Evolutionary conservation across 345 rosid genomes (phyloP), one percentile per base, ranked within the genome.

Genomic region (Geranium rotundifolium): DNA sequence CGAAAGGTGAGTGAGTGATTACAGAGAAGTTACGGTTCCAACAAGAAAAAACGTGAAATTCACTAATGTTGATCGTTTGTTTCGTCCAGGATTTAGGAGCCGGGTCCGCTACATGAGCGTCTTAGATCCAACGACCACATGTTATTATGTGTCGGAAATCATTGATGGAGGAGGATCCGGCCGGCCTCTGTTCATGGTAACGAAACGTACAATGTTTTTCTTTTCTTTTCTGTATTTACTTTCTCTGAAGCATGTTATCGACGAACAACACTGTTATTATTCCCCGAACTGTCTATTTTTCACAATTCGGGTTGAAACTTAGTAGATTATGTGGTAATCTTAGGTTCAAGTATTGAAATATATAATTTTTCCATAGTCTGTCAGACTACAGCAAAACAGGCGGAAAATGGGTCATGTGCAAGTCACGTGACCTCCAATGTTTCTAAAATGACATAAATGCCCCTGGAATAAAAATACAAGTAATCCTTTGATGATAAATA

Each of bases 141-240:
- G 82, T 61, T 82, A 76, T 79, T 90, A 95, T 76, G 66, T 88
- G 65, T 95, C 99, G 10, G 95, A 95, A 85, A 95, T 95, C 71
- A 64, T 90, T 70, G 89, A 88, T 75, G 85, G 86, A 52, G 95
- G 85, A 71, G 75, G 67, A 66, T 34, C 41, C 10, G 68, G 73
- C 61, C 75, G 86, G 57, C 97, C 96, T 23, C 72, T 95, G 58
- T 95, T 95, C 70, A 84, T 86, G 96, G 97, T 95, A 82, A 76
- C 50, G 68, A 41, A 2, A 62, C 55, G 58, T 30, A 65, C 64
- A 29, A 16, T 12, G 16, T 37, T 3, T 31, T 19, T 23, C n/a
- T 23, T 23, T 23, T 65, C 49, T 17, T 10, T 29, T 54, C 56
- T 54, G 16, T 62, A 37, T 18, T 19, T 71, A 65, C 64, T 58